phyloP scores from a whole-genome alignment of 768 basidiomycete species.

The Psilocybe subaeruginosa region DNA sequence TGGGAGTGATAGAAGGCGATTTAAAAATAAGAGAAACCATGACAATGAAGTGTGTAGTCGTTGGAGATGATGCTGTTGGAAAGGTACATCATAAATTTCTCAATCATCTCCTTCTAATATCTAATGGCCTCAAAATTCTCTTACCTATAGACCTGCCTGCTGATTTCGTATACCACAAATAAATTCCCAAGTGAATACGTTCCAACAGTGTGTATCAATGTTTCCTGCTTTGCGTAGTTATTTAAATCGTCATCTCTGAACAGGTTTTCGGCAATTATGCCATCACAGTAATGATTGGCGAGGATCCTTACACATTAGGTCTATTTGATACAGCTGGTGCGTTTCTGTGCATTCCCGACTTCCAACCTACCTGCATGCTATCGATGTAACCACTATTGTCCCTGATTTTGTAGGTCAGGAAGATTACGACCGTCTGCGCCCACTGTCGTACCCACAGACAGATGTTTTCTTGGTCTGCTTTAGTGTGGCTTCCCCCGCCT shows the following conservation, averaged over 20 bases:
- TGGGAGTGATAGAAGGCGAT: too few species aligned
- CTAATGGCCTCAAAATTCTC: neutral
- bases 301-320: conserved; percentile 98
- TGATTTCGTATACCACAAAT: conserved; percentile 98
- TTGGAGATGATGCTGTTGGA: conserved; percentile 97
- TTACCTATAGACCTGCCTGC: conserved; percentile 79
- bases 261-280: conserved; percentile 98
- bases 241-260: conserved; percentile 16
- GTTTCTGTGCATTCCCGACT: conserved; percentile 32
- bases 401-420: conserved; percentile 75
- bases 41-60: conserved; percentile 97
- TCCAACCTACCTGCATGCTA: neutral
- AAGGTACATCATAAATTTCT: conserved; percentile 64
- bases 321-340: conserved; percentile 97
- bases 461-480: conserved; percentile 99
- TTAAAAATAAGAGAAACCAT: too few species aligned
- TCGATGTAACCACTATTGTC: conserved; percentile 2
- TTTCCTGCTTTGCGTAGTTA: conserved; percentile 25
- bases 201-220: conserved; percentile 76
- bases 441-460: conserved; percentile 99
- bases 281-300: conserved; percentile 99
- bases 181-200: conserved; percentile 99
- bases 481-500: conserved; percentile 96
- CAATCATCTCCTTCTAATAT: neutral
- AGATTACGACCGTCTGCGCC: conserved; percentile 99